These are phyloP conservation scores for Trypanosoma avium DNA, from an alignment of 208 protist species.

Conservation along the genomic window DNA sequence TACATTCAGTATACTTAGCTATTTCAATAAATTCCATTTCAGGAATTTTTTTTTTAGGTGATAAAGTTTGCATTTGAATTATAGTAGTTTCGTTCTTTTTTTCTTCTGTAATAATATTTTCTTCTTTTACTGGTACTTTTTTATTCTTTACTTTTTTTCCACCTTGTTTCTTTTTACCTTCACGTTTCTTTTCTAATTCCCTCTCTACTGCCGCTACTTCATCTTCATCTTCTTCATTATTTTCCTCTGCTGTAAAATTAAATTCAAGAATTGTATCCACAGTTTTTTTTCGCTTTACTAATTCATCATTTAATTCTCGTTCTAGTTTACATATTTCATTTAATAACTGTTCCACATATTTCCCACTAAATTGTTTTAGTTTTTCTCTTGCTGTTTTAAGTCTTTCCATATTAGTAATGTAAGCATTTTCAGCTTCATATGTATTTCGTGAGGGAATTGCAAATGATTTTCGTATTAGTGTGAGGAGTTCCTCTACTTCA, in stretches of 20 bases:
- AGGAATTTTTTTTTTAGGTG: conserved; percentile 9
- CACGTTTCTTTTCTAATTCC: conserved; percentile 29
- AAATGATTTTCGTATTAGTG: conserved; percentile 48
- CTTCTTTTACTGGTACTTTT: conserved; percentile 5
- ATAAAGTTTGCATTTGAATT: too few relatives aligned
- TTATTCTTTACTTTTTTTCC: conserved; percentile 28
- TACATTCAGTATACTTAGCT: conserved; percentile 26
- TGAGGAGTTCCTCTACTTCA: conserved; percentile 38
- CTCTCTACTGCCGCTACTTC: conserved; percentile 29
- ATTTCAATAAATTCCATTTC: conserved; percentile 18
- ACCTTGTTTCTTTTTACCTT: conserved; percentile 29
- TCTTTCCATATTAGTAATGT: conserved; percentile 41
- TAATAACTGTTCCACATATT: conserved; percentile 47
- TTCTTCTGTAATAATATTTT: background rate
- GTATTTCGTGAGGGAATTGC: conserved; percentile 44
- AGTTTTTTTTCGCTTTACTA: conserved; percentile 11
- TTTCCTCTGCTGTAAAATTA: conserved; percentile 27
- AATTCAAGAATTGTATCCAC: conserved; percentile 26
- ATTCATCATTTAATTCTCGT: conserved; percentile 15
- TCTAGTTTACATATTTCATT: conserved; percentile 33
- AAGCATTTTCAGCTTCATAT: conserved; percentile 62
- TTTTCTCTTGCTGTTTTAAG: conserved; percentile 28
- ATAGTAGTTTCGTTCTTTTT: too few relatives aligned
- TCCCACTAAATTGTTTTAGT: conserved; percentile 50
- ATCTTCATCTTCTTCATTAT: conserved; percentile 33